phyloP scores from a whole-genome alignment of 441 rosid genomes.

The Kokia cookei region DNA sequence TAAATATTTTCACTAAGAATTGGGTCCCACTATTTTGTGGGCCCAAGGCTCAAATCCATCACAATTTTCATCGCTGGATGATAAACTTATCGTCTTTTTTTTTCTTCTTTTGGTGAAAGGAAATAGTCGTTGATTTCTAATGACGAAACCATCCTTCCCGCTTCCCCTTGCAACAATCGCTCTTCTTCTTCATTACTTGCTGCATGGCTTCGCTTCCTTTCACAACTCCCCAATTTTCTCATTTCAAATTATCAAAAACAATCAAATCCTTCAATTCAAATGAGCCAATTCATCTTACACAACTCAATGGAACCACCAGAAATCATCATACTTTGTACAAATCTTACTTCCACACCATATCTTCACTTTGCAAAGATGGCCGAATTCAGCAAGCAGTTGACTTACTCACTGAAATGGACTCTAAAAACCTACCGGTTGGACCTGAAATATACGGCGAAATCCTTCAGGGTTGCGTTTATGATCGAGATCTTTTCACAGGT shows the following conservation, averaged over 20 bases:
- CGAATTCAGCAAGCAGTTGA: constrained; percentile 48
- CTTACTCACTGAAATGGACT: constrained; percentile 49
- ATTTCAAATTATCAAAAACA: constrained; percentile 19
- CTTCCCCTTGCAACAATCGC: background rate
- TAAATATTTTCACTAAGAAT: too few species aligned
- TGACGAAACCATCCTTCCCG: constrained; percentile 5
- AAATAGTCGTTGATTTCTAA: background rate
- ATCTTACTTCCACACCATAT: constrained; percentile 43
- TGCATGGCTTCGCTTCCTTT: constrained; percentile 68
- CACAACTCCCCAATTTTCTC: background rate
- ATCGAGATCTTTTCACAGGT: constrained; percentile 48
- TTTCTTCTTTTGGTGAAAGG: too few species aligned
- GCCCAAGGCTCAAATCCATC: background rate
- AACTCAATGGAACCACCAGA: constrained; percentile 13
- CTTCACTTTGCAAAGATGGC: constrained; percentile 39
- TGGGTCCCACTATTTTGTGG: background rate
- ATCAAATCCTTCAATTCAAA: constrained; percentile 11
- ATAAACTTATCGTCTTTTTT: background rate
- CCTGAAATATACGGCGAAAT: constrained; percentile 66
- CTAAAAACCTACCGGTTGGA: constrained; percentile 27
- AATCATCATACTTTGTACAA: constrained; percentile 11
- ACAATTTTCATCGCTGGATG: background rate
- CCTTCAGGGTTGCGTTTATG: constrained; percentile 68
- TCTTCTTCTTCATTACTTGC: background rate
- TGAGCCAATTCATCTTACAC: constrained; percentile 8